Conservation (phyloP, 2,329 filamentous ascomycete species). For the Hansfordia pulvinata region DNA sequence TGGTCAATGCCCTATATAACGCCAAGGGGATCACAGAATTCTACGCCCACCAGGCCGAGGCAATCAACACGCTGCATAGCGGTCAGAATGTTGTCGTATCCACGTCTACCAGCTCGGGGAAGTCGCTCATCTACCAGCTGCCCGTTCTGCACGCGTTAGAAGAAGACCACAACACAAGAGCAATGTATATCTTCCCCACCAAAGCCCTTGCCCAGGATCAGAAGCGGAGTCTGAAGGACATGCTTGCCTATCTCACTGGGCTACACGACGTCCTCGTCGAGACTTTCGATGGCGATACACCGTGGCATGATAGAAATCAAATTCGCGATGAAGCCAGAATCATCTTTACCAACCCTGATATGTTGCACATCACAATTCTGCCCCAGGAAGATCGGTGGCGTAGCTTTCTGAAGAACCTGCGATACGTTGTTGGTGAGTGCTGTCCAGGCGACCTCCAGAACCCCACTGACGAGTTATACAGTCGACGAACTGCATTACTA, state of each 20-base stretch:
- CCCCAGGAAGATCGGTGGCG: conserved; percentile 88
- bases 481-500: conserved; percentile 91
- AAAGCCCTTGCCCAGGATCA: conserved; percentile 96
- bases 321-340: conserved; percentile 84
- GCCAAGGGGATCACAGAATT: conserved; percentile 74
- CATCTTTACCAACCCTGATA: conserved; percentile 96
- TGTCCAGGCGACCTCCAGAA: conserved; percentile 12
- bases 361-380: conserved; percentile 88
- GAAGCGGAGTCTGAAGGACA: conserved; percentile 71
- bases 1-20: conserved; percentile 96
- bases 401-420: conserved; percentile 74
- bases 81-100: conserved; percentile 83
- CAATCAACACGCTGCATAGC: conserved; percentile 74
- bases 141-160: conserved; percentile 83
- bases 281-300: conserved; percentile 92
- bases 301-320: conserved; percentile 60
- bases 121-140: conserved; percentile 95
- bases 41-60: conserved; percentile 86
- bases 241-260: conserved; percentile 67
- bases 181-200: conserved; percentile 97
- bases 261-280: conserved; percentile 70
- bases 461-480: conserved; percentile 5
- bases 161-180: conserved; percentile 59
- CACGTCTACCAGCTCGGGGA: conserved; percentile 92
- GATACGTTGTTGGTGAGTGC: conserved; percentile 61